Conservation (phyloP, 495 filamentous ascomycete genomes). For the Aspergillus steynii region DNA sequence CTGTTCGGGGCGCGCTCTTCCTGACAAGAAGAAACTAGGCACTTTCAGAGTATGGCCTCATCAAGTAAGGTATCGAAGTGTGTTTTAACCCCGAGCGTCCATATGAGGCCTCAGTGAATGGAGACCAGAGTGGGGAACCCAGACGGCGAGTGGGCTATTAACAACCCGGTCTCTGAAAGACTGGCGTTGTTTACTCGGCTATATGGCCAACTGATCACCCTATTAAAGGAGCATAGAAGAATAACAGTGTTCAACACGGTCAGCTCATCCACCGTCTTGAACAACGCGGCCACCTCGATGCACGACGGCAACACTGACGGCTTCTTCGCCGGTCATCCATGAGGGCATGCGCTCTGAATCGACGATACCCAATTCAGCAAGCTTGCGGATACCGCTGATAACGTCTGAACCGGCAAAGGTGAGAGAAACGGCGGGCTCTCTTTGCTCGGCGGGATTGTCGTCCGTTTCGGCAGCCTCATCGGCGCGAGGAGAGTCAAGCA, state of each 20-base stretch:
- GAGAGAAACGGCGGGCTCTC: slow-evolving; percentile 50
- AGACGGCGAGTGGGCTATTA: not conserved
- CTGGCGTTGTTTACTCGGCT: not conserved
- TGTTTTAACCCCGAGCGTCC: not conserved
- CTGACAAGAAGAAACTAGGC: not conserved
- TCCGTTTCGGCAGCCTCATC: slow-evolving; percentile 10
- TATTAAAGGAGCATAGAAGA: not conserved
- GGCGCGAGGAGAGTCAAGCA: slow-evolving; percentile 28
- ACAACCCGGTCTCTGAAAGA: not conserved
- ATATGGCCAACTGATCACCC: not conserved
- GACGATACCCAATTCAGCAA: slow-evolving; percentile 72
- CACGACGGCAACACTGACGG: slow-evolving; percentile 70
- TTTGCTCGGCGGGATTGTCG: slow-evolving; percentile 24
- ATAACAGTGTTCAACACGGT: not conserved
- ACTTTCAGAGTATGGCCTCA: not conserved
- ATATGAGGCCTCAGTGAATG: not conserved
- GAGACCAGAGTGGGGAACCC: not conserved
- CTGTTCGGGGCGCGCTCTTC: not conserved
- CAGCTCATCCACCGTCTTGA: slow-evolving; percentile 22
- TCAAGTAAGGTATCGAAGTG: not conserved
- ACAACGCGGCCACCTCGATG: slow-evolving; percentile 54
- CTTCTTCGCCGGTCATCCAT: slow-evolving; percentile 90
- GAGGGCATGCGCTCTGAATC: slow-evolving; percentile 78
- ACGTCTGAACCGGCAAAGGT: slow-evolving; percentile 74
- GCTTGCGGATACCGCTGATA: slow-evolving; percentile 74